These are phyloP conservation scores for Backusella tuberculispora DNA, from an alignment of 192 early-diverging fungal genomes.

Conservation along the genomic window DNA sequence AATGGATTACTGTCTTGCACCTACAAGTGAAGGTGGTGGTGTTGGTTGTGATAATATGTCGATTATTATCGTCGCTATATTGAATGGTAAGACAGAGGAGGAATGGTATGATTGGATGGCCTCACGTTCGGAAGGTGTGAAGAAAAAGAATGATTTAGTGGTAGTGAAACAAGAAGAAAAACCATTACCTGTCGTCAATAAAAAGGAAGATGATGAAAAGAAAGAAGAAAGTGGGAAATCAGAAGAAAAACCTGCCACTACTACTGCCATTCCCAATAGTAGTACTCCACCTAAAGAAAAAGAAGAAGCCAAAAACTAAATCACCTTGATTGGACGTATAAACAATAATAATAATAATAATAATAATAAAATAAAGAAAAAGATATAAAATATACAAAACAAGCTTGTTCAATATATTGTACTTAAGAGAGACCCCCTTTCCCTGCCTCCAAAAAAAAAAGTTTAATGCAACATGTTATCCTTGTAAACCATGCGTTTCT, in stretches of 20 bases:
- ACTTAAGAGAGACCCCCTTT: too few relatives aligned
- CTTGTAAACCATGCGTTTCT: not conserved
- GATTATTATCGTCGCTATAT: conserved; percentile 85
- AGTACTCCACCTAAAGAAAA: not conserved
- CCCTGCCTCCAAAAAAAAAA: not conserved
- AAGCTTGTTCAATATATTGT: too few relatives aligned
- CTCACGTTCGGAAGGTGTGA: conserved; percentile 23
- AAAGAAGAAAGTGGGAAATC: not conserved
- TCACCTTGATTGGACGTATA: not conserved
- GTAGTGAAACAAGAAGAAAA: conserved; percentile 15
- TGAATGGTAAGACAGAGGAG: conserved; percentile 75
- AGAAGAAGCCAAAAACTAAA: not conserved
- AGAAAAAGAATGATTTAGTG: conserved; percentile 30
- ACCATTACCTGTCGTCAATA: not conserved
- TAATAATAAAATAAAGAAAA: not conserved
- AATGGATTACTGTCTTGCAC: conserved; percentile 92
- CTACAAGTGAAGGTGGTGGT: conserved; percentile 84
- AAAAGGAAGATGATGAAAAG: not conserved
- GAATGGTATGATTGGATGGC: conserved; percentile 74
- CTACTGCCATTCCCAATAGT: not conserved
- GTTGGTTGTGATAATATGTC: conserved; percentile 99
- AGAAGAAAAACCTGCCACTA: not conserved
- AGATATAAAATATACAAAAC: too few relatives aligned
- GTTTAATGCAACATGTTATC: not conserved
- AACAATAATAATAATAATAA: not conserved